A percentile compares a stretch with the other conserved stretches of the same genome.
Evolutionary conservation across 2,329 filamentous ascomycete genomes (phyloP).

Genomic region (Botrytis byssoidea): DNA sequence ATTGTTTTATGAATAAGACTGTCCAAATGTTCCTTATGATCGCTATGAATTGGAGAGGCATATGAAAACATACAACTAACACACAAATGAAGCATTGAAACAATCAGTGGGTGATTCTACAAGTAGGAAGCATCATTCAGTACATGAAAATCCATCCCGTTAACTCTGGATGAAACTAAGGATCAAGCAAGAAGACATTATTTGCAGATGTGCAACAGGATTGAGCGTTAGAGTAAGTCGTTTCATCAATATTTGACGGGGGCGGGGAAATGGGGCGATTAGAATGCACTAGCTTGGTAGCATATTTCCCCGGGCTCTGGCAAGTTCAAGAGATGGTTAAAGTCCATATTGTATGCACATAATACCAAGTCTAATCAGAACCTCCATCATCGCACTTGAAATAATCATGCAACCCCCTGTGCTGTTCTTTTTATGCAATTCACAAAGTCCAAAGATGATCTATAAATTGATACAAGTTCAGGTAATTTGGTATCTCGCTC

Average conservation of each 20-base stretch:
- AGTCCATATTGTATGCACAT: no score
- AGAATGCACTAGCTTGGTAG: neutral
- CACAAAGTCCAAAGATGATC: neutral
- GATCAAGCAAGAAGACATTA: neutral
- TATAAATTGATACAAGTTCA: no score
- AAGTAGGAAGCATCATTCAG: neutral
- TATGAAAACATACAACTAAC: neutral
- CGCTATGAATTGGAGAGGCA: neutral
- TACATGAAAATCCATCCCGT: neutral
- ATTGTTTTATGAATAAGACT: no score
- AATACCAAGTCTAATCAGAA: no score
- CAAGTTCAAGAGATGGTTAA: neutral
- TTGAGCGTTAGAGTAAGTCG: neutral
- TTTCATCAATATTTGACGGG: neutral
- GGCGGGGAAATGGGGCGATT: neutral
- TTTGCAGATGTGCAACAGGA: neutral
- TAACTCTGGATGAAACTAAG: no score
- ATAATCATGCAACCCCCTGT: neutral
- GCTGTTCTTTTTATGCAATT: accelerated
- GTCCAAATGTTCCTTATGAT: no score
- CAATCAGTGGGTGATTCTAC: neutral
- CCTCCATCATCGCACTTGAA: neutral
- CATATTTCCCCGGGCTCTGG: no score
- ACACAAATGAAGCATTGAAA: neutral
- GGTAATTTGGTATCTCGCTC: no score